These are phyloP conservation scores for Rhynchospora tenuis DNA, from an alignment of 176 grass and related monocot genomes.

Conservation along the genomic window DNA sequence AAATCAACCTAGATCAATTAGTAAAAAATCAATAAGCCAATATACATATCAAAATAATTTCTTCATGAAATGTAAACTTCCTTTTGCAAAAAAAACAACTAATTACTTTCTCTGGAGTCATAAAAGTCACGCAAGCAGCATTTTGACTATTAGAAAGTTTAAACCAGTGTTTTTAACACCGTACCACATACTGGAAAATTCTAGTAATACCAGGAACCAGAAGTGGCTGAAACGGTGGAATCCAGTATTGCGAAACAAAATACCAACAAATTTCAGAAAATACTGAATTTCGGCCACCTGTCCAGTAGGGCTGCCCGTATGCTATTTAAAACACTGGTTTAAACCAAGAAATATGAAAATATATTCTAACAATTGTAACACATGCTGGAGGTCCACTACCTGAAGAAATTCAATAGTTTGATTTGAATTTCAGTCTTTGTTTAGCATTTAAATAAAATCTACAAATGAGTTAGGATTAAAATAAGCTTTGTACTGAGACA, in stretches of 20 bases:
- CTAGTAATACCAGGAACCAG: no score
- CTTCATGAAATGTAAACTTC: background rate
- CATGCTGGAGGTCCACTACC: background rate
- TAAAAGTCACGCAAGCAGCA: background rate
- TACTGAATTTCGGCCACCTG: no score
- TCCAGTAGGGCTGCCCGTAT: no score
- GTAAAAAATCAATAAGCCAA: background rate
- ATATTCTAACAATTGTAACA: background rate
- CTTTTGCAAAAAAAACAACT: background rate
- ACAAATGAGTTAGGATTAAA: background rate
- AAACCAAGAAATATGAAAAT: background rate
- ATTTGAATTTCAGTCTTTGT: background rate
- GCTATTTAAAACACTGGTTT: no score
- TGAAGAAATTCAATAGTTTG: background rate
- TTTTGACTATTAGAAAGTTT: background rate
- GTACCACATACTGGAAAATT: no score
- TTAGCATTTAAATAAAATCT: background rate
- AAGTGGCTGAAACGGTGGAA: no score
- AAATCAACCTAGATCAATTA: conserved; percentile 13
- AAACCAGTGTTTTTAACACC: no score
- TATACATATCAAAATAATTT: background rate
- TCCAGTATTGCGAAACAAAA: no score
- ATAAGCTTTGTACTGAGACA: background rate
- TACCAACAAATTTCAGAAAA: no score
- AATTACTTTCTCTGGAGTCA: background rate